Evolutionary conservation across 345 rosid genomes (phyloP).

Genomic region (Moricandia moricandioides): DNA sequence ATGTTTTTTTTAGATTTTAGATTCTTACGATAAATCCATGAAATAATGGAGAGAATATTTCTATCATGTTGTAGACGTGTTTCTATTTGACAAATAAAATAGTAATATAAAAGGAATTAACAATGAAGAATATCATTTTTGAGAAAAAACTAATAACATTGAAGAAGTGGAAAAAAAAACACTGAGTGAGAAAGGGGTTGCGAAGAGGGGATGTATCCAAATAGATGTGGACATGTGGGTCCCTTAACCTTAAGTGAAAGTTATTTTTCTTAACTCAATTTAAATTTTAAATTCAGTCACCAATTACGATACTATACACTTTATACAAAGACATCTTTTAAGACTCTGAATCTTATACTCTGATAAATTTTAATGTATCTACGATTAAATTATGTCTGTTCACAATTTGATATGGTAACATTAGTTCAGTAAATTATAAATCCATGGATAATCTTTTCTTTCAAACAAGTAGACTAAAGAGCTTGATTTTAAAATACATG

Average conservation of each 20-base stretch:
- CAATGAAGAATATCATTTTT: not conserved
- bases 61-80: not conserved
- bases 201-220: constrained; percentile 41
- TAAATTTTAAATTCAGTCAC: not conserved
- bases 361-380: not conserved
- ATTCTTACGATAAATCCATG: constrained; percentile 7
- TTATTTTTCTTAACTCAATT: not conserved
- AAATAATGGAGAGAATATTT: constrained; percentile 1
- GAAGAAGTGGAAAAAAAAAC: constrained; percentile 19
- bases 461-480: not conserved
- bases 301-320: not conserved
- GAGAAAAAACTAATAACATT: not conserved
- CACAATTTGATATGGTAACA: not conserved
- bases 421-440: not conserved
- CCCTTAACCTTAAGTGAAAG: not conserved
- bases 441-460: not conserved
- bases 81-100: not conserved
- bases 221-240: constrained; percentile 16
- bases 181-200: constrained; percentile 26
- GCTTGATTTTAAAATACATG: not conserved
- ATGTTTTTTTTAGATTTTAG: not conserved
- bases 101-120: not conserved
- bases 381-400: not conserved
- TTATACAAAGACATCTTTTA: not conserved
- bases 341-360: not conserved